Base-by-base conservation (phyloP, 83 land plant species). In the Picea mariana region DNA sequence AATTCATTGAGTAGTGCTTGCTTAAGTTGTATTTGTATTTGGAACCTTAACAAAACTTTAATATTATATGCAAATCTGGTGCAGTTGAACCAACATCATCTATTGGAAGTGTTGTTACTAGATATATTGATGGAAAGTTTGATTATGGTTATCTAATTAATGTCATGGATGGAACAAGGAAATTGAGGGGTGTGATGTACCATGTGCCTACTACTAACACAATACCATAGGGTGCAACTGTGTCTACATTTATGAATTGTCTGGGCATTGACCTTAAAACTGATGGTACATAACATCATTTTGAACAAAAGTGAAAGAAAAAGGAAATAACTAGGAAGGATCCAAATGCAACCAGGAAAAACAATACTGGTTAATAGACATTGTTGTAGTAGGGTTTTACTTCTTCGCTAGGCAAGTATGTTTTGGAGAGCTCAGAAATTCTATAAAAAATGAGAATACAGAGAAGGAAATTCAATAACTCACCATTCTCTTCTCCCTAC, bases 161-260 rank as follows among this genome's bases (percentile, higher is more conserved):
- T 58, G 86, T 84, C 0, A 81, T 81, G 83, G 83, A 84, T 60
- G 88, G 88, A 38, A 60, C 83, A n/a, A 85, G 85, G 67, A 87
- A 84, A 62, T 27, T 87, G 81, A 81, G 81, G 55, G 85, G 85
- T 21, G n/a, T n/a, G n/a, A n/a, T n/a, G n/a, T n/a, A n/a, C n/a
- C n/a, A n/a, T n/a, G n/a, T n/a, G n/a, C n/a, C 85, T 24, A 72
- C 3, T 78, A n/a, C 52, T 40, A 52, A 60, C 24, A 24, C 69
- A 5, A 27, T 12, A 26, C 61, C 82, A 13, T 82, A 83, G 61
- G 55, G 26, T 55, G 81, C 62, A 18, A 79, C 40, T 24, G 71
- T 67, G 26, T 52, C 82, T 77, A 40, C 21, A 42, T 16, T 12
- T 64, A 60, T 66, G 20, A 47, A 63, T n/a, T 23, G 16, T 42